A percentile compares a stretch with the other conserved stretches of the same genome.
Conservation (phyloP, 352 stramenopile genomes). For the Pythium insidiosum region DNA sequence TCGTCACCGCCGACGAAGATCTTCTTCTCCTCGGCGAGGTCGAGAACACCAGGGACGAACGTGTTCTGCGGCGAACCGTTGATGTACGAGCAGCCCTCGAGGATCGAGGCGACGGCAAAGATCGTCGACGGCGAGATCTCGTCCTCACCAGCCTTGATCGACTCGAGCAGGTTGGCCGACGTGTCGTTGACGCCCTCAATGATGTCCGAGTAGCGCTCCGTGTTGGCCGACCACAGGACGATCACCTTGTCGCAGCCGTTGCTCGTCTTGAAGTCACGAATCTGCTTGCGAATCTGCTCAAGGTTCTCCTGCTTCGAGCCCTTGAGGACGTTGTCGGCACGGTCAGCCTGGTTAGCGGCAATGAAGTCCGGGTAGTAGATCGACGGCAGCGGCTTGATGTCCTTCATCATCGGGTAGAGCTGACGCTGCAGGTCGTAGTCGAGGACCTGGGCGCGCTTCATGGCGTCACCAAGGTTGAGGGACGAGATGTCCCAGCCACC, state of each 20-base stretch:
- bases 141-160: slow-evolving; percentile 92
- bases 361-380: slow-evolving; percentile 99
- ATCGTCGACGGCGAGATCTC: slow-evolving; percentile 97
- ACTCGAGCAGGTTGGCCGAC: slow-evolving; percentile 93
- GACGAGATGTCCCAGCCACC: slow-evolving; percentile 98
- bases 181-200: slow-evolving; percentile 98
- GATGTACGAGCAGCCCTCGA: slow-evolving; percentile 99
- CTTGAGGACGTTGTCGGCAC: slow-evolving; percentile 96
- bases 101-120: slow-evolving; percentile 97
- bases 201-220: slow-evolving; percentile 97
- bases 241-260: slow-evolving; percentile 98
- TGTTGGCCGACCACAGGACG: slow-evolving; percentile 99
- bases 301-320: slow-evolving; percentile 97
- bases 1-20: slow-evolving; percentile 98
- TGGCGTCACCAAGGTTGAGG: slow-evolving; percentile 95
- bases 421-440: slow-evolving; percentile 97
- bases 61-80: slow-evolving; percentile 99
- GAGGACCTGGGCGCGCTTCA: slow-evolving; percentile 94
- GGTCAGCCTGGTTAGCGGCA: slow-evolving; percentile 97
- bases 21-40: slow-evolving; percentile 91
- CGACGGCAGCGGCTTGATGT: slow-evolving; percentile 94
- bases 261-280: slow-evolving; percentile 94
- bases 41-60: slow-evolving; percentile 97
- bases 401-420: slow-evolving; percentile 94
- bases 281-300: slow-evolving; percentile 89